Base-by-base conservation (phyloP, 768 basidiomycete genomes). In the Tremella fuciformis region DNA sequence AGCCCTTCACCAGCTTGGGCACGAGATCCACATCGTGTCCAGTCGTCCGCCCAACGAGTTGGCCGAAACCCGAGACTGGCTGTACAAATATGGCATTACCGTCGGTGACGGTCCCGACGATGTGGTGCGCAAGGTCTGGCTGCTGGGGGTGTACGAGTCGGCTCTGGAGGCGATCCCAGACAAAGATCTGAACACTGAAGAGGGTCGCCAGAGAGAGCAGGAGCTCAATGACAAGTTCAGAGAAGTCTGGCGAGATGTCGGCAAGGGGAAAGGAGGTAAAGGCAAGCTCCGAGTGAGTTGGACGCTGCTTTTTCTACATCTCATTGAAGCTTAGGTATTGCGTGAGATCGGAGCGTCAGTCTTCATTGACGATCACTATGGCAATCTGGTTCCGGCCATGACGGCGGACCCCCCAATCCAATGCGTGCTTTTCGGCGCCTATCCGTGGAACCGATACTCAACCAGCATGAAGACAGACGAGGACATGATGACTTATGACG, bases 1-100 rank as follows among this genome's bases (percentile, higher is more conserved):
- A 29, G 42, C 37, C 2, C 59, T 72, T 21, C 68, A 62, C 21
- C 37, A 44, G 13, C 38, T 67, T 1, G 70, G 70, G 13, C 74
- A 75, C 44, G 66, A 65, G 3, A 29, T 75, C 7, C 71, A 75
- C 59, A 63, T 75, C 44, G 63, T 75, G 59, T 71, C 67, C 7
- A 63, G 67, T 0, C 63, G 74, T 3, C 53, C 69, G 4, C 38
- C 40, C 16, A 15, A 44, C 15, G 56, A 58, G 13, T 44, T 56
- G 18, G n/a, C 53, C 19, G 51, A 55, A 8, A 55, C 73, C 21
- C 18, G 52, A 2, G 51, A 60, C 2, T 75, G 74, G 74, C 61
- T 73, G n/a, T 21, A 16, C 1, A 19, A 55, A 41, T 65, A 64
- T 11, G 65, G 66, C 16, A 59, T 72, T 37, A 57, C 63, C 6